These are phyloP conservation scores for Wickerhamomyces rabaulensis DNA, from an alignment of 805 yeast genomes.

Conservation along the genomic window DNA sequence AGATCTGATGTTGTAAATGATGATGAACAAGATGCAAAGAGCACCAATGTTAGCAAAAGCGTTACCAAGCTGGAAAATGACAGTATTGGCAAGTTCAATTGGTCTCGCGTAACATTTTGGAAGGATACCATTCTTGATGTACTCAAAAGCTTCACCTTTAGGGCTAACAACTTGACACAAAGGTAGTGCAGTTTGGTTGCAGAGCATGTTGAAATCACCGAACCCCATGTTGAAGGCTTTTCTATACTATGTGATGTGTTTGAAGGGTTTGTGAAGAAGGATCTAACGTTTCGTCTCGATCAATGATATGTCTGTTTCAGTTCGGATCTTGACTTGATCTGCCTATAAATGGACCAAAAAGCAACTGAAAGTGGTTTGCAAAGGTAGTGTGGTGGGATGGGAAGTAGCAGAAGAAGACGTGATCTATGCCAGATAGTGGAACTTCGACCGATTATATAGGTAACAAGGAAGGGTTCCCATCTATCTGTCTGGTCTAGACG, in stretches of 20 bases:
- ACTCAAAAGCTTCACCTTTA: slow-evolving; percentile 21
- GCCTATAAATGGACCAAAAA: no score
- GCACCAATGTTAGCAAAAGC: slow-evolving; percentile 82
- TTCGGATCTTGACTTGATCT: neutral
- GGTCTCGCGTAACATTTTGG: slow-evolving; percentile 82
- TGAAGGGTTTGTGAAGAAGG: no score
- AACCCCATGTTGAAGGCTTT: slow-evolving; percentile 43
- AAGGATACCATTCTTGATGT: slow-evolving; percentile 53
- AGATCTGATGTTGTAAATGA: slow-evolving; percentile 69
- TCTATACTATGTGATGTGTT: neutral
- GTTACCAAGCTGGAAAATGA: slow-evolving; percentile 84
- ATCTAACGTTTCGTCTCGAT: no score
- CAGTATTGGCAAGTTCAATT: slow-evolving; percentile 83
- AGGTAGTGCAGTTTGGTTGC: slow-evolving; percentile 69
- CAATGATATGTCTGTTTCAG: neutral
- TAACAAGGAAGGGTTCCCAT: no score
- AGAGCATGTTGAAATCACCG: slow-evolving; percentile 58
- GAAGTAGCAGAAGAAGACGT: no score
- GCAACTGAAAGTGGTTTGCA: neutral
- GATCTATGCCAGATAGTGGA: no score
- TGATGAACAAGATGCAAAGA: slow-evolving; percentile 56
- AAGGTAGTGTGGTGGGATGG: no score
- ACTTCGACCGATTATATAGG: no score
- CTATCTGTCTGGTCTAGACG: neutral
- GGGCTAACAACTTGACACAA: slow-evolving; percentile 72